Conservation (phyloP, 2,329 filamentous ascomycete species). For the Verticillium klebahnii region DNA sequence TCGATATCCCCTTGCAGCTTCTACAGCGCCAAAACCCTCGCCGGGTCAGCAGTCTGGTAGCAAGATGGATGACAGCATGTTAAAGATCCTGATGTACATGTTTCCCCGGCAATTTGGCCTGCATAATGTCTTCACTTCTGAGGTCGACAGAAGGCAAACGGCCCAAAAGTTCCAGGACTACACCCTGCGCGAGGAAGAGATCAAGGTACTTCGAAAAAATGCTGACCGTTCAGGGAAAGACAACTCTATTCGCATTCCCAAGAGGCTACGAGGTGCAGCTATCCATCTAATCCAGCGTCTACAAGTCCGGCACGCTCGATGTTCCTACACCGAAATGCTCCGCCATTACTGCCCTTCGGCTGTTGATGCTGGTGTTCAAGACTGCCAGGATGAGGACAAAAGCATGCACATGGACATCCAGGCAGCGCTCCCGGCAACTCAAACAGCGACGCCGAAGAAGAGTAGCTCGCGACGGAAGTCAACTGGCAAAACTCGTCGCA, state of each 20-base stretch:
- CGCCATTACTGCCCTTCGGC: constrained; percentile 70
- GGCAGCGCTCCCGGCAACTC: constrained; percentile 7
- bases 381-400: constrained; percentile 6
- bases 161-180: constrained; percentile 78
- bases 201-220: constrained; percentile 38
- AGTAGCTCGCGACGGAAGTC: neutral
- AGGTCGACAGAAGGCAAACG: constrained; percentile 60
- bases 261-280: constrained; percentile 60
- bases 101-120: constrained; percentile 88
- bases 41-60: neutral
- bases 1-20: constrained; percentile 43
- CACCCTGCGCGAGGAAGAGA: constrained; percentile 79
- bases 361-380: constrained; percentile 16
- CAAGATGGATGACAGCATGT: constrained; percentile 38
- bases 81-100: constrained; percentile 83
- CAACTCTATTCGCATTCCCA: constrained; percentile 45
- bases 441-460: neutral
- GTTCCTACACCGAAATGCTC: constrained; percentile 75
- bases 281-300: constrained; percentile 60
- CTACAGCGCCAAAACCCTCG: neutral
- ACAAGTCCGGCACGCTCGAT: constrained; percentile 66
- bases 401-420: constrained; percentile 12
- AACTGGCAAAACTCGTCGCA: neutral
- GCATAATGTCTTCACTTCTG: constrained; percentile 85
- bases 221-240: constrained; percentile 1